Base-by-base conservation (phyloP, 495 filamentous ascomycete genomes). In the Aspergillus ellipticus region DNA sequence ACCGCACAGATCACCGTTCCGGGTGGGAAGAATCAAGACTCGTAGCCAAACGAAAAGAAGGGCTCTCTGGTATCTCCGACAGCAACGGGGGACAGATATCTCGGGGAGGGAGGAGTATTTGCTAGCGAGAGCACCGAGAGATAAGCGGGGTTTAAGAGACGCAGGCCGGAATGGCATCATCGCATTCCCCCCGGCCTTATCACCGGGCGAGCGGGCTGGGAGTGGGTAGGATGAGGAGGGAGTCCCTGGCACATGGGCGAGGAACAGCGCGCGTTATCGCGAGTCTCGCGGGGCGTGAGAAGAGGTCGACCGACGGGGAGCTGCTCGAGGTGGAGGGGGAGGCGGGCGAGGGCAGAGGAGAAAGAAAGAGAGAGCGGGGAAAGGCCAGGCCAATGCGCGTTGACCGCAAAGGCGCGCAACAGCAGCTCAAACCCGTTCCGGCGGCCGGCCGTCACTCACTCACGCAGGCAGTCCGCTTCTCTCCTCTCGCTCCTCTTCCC, bases 381-480 rank as follows among this genome's bases (percentile, higher is more conserved):
- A 57, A 47, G 41, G 39, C 26, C 31, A 45, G 49, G 35, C 53
- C 56, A 57, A 56, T 48, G 46, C 33, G 29, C 31, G 50, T 35
- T 48, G 33, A 45, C 35, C 42, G 55, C 54, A 49, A 28, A 54
- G 37, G 45, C 45, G 45, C 45, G 45, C 45, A 53, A 29, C 46
- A 51, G 54, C 64, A 65, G 48, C 45, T 56, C 24, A 46, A 62
- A 66, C 62, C 61, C 63, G 66, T 62, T 69, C 68, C 66, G 66
- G 65, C 47, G 45, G 24, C 45, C 45, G 45, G 24, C 45, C 45
- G 45, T 49, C 28, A 48, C 49, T 37, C 28, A 26, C 64, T 66
- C 67, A 60, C 69, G 71, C 66, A 61, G 70, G 63, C 65, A 56
- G 64, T 64, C 65, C 68, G 64, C 59, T 69, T 63, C 61, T 59